phyloP scores from a whole-genome alignment of 306 rosid genomes.

The Castanea mollissima region DNA sequence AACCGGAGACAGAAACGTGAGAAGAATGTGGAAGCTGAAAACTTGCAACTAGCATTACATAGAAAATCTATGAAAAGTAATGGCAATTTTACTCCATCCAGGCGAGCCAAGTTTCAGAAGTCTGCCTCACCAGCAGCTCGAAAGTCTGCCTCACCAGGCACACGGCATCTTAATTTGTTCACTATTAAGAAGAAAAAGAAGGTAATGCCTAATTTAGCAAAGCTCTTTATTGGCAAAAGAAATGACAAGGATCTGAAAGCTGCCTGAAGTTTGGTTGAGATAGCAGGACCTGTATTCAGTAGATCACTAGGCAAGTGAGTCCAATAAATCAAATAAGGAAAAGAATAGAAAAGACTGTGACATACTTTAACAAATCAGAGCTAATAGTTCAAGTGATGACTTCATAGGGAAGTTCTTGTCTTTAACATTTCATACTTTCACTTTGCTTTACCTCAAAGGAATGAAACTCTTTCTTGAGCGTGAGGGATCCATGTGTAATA shows the following conservation, averaged over 20 bases:
- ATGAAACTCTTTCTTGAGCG: background rate
- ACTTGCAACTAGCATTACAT: conserved; percentile 27
- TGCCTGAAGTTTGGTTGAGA: background rate
- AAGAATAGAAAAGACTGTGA: background rate
- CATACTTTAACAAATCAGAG: background rate
- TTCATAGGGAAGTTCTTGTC: background rate
- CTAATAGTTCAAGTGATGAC: background rate
- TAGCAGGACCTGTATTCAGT: background rate
- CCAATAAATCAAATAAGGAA: background rate
- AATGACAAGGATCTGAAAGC: conserved; percentile 11
- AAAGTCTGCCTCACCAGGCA: conserved; percentile 59
- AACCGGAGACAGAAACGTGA: conserved; percentile 44
- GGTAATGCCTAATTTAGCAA: conserved; percentile 63
- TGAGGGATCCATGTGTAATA: background rate
- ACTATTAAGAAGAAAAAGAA: conserved; percentile 58
- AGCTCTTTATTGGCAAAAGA: conserved; percentile 54
- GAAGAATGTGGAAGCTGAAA: conserved; percentile 35
- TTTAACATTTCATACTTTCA: background rate
- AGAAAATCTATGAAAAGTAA: conserved; percentile 47
- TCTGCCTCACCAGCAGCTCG: conserved; percentile 57
- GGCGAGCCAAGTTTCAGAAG: conserved; percentile 44
- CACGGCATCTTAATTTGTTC: conserved; percentile 47
- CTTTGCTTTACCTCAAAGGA: background rate
- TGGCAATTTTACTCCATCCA: conserved; percentile 41
- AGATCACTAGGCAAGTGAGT: background rate